phyloP scores from a whole-genome alignment of 1,284 basidiomycete species.

The Ganoderma resinaceum region DNA sequence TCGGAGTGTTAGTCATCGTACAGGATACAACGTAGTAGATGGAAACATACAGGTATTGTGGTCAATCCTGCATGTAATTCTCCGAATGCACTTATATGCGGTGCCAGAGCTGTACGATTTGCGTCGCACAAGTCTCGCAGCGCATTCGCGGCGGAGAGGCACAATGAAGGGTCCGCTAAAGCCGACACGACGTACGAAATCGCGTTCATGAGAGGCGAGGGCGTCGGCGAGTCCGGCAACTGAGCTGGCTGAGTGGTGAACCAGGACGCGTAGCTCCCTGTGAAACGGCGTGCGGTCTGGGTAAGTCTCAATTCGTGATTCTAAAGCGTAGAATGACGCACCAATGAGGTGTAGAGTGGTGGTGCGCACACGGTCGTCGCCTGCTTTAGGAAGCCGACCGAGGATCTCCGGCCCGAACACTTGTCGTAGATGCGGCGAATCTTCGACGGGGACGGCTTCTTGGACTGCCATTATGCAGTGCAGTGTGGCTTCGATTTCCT shows the following conservation, averaged over 20 bases:
- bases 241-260: constrained; percentile 66
- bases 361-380: constrained; percentile 70
- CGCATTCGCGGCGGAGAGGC: constrained; percentile 79
- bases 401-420: constrained; percentile 78
- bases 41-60: constrained; percentile 55
- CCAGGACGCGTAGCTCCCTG: constrained; percentile 88
- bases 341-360: constrained; percentile 80
- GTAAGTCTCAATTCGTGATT: neutral
- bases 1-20: too few relatives aligned
- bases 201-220: constrained; percentile 61
- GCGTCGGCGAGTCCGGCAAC: constrained; percentile 40
- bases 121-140: constrained; percentile 88
- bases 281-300: neutral
- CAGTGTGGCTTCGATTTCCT: constrained; percentile 86
- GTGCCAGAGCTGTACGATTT: constrained; percentile 80
- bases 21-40: neutral
- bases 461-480: constrained; percentile 87
- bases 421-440: constrained; percentile 65
- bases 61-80: constrained; percentile 80
- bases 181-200: constrained; percentile 79
- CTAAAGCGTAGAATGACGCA: constrained; percentile 40
- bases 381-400: constrained; percentile 67
- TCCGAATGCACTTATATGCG: constrained; percentile 85
- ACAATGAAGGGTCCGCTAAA: constrained; percentile 67
- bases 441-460: constrained; percentile 84